Conservation (phyloP, 2,329 filamentous ascomycete genomes). For the Colletotrichum salicis region DNA sequence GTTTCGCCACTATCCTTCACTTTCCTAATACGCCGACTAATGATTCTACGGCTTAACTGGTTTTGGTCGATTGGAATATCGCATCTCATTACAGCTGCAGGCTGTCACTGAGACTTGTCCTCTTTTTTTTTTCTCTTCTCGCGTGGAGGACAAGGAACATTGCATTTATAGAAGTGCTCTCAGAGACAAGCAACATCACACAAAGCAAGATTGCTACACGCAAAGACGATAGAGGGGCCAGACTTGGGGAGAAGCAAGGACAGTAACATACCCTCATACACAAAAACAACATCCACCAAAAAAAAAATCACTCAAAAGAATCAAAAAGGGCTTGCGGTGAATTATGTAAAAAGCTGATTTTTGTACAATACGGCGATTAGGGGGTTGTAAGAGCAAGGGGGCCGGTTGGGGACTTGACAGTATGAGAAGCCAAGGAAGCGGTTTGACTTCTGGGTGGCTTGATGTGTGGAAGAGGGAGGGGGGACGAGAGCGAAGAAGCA, state of each 20-base stretch:
- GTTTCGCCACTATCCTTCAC: constrained; percentile 25
- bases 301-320: constrained; percentile 21
- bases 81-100: constrained; percentile 35
- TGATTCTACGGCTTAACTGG: constrained; percentile 43
- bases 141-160: constrained; percentile 17
- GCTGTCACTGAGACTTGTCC: constrained; percentile 36
- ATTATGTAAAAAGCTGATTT: constrained; percentile 36
- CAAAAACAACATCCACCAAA: background rate
- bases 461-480: constrained; percentile 10
- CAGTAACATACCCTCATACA: constrained; percentile 12
- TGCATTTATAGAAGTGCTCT: constrained; percentile 36
- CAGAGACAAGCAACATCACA: constrained; percentile 20
- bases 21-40: constrained; percentile 51
- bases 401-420: background rate
- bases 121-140: constrained; percentile 9
- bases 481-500: constrained; percentile 4
- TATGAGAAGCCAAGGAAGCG: background rate
- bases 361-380: constrained; percentile 35
- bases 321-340: constrained; percentile 20
- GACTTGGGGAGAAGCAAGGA: constrained; percentile 7
- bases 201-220: constrained; percentile 26
- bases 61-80: constrained; percentile 32
- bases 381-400: background rate
- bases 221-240: constrained; percentile 22
- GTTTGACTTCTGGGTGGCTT: background rate